Evolutionary conservation across 148 eudicot species (phyloP), one percentile per base, ranked within the genome.

Genomic region (Cornus florida): DNA sequence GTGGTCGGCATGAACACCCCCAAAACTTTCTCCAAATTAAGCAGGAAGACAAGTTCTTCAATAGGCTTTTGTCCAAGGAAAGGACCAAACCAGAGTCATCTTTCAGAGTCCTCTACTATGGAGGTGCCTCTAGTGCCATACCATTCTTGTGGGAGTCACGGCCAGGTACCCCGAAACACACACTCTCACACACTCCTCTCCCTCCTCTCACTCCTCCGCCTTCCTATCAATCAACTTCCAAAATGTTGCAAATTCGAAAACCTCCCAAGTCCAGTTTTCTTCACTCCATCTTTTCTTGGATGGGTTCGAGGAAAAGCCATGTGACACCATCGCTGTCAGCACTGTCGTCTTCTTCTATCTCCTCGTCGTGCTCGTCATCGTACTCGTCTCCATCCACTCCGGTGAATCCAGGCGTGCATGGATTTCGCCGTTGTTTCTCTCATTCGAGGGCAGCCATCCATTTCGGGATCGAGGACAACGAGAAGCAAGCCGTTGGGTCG

Each of bases 91-190:
- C 66, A 17, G 66, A 62, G 7, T 19, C 70, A 20, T 75, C 78
- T 38, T 75, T 75, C 57, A 64, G 78, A 43, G 78, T 75, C 6
- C 24, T 75, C 12, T 75, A 75, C 33, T 87, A 87, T 41, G 85
- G 85, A 66, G 85, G 85, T 2, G 80, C 82, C 20, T 80, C 59
- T 22, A 87, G 83, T 41, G 35, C 85, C 0, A 68, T 87, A n/a
- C 89, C 89, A 67, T 87, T 87, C 74, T 67, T 75, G 69, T 87
- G 89, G 89, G 89, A 87, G 69, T 87, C 87, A 4, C 84, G 74
- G 32, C 89, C 89, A 84, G 89, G 89, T 74, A 87, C 89, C 8
- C 89, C 89, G 70, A 87, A 87, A 78, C 87, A 87, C 60, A 23
- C 53, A 41, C 20, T 24, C 73, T 79, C 80, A 66, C 80, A 84